These are phyloP conservation scores for Penicillium digitatum DNA, from an alignment of 2,329 filamentous ascomycete species.

Conservation along the genomic window DNA sequence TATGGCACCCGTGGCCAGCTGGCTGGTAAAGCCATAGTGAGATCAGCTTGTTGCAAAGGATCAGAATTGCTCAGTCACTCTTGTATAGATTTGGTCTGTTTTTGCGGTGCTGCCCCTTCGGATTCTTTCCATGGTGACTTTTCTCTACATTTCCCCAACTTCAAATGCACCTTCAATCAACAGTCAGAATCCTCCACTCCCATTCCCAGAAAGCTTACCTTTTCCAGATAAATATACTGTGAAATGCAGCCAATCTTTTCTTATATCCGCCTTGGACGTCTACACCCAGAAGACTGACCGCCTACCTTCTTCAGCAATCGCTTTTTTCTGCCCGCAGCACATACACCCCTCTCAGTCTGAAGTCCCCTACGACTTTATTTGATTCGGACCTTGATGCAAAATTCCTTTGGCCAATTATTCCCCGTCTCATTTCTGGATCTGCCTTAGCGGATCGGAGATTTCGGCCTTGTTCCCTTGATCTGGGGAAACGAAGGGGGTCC, in stretches of 20 bases:
- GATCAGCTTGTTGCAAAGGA: background rate
- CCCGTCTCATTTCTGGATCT: background rate
- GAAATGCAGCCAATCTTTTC: background rate
- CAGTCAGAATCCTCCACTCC: background rate
- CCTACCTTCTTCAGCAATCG: background rate
- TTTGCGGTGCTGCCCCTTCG: background rate
- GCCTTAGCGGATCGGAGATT: slow-evolving; percentile 3
- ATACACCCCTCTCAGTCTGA: slow-evolving; percentile 10
- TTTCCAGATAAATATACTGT: background rate
- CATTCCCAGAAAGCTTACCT: background rate
- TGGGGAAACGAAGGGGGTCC: slow-evolving; percentile 21
- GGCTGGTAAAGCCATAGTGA: background rate
- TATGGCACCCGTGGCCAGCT: background rate
- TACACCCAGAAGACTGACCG: background rate
- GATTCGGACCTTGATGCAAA: background rate
- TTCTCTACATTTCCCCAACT: background rate
- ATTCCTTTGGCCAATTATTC: slow-evolving; percentile 1
- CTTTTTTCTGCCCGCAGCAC: slow-evolving; percentile 9
- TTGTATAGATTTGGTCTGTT: background rate
- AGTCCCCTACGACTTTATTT: background rate
- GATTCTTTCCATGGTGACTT: background rate
- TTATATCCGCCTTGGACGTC: background rate
- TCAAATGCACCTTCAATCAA: background rate
- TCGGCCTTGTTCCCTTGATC: slow-evolving; percentile 8
- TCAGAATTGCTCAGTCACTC: background rate